A percentile compares a stretch with the other conserved stretches of the same genome.
Evolutionary conservation across 192 early-diverging fungal genomes (phyloP).

Genomic region (Coemansia sp.): DNA sequence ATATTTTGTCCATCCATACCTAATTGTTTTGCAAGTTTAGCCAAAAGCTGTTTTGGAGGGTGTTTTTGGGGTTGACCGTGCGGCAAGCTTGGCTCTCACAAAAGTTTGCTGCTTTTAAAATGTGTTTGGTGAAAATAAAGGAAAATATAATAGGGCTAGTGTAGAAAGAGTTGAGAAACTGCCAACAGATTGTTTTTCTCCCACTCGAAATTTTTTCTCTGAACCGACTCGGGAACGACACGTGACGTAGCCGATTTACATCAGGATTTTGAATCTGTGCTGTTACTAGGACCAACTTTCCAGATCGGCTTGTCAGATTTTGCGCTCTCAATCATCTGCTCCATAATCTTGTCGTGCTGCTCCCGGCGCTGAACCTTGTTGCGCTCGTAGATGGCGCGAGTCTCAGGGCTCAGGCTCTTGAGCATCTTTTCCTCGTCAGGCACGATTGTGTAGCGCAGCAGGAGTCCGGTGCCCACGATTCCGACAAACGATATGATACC

Average conservation of each 20-base stretch:
- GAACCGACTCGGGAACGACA: conserved; percentile 2
- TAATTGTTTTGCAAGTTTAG: no score
- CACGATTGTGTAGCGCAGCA: conserved; percentile 52
- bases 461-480: conserved; percentile 38
- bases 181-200: neutral
- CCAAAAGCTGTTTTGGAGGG: no score
- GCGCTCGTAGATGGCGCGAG: conserved; percentile 45
- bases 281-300: conserved; percentile 11
- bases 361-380: conserved; percentile 42
- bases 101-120: no score
- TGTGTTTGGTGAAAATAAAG: neutral
- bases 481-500: conserved; percentile 23
- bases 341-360: conserved; percentile 48
- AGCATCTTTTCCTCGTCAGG: conserved; percentile 45
- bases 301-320: conserved; percentile 51
- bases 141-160: neutral
- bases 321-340: conserved; percentile 46
- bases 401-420: conserved; percentile 35
- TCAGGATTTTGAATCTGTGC: neutral
- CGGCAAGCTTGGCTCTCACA: no score
- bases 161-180: neutral
- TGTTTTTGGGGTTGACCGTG: no score
- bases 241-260: neutral
- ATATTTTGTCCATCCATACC: no score
- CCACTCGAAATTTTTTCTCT: neutral